phyloP scores from a whole-genome alignment of 1,139 yeast species.

The Blastobotrys petasosporus region DNA sequence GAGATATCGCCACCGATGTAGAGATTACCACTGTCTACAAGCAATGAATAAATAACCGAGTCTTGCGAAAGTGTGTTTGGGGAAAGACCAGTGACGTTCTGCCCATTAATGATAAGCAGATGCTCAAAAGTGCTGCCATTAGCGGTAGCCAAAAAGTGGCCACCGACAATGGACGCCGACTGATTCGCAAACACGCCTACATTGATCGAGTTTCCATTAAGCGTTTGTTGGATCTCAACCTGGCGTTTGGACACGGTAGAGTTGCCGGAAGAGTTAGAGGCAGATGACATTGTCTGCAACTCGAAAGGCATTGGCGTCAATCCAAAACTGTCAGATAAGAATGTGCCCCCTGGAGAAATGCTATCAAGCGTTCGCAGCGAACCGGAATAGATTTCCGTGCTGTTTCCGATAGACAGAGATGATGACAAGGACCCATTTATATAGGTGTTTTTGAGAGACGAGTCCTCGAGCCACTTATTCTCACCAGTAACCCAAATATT shows the following conservation, averaged over 20 bases:
- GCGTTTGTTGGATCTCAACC: constrained; percentile 5
- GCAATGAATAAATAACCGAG: constrained; percentile 38
- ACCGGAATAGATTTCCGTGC: constrained; percentile 23
- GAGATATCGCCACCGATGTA: constrained; percentile 50
- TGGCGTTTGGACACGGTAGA: constrained; percentile 18
- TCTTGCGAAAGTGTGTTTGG: constrained; percentile 32
- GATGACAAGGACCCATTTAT: constrained; percentile 24
- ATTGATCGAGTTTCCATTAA: constrained; percentile 22
- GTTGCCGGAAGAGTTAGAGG: constrained; percentile 16
- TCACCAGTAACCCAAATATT: constrained; percentile 28
- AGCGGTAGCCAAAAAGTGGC: constrained; percentile 36
- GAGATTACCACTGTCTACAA: constrained; percentile 40
- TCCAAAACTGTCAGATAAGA: constrained; percentile 22
- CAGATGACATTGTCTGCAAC: constrained; percentile 21
- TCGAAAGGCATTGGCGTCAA: constrained; percentile 24
- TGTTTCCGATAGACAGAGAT: constrained; percentile 10
- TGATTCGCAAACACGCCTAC: constrained; percentile 43
- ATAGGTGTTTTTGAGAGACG: constrained; percentile 16
- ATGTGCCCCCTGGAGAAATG: constrained; percentile 27
- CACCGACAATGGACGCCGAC: constrained; percentile 50
- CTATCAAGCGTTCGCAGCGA: constrained; percentile 21
- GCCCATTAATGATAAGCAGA: constrained; percentile 35
- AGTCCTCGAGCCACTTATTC: constrained; percentile 25
- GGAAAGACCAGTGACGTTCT: constrained; percentile 34
- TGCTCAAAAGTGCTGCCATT: constrained; percentile 31